Percentiles rank a stretch among this genome's conserved stretches.
Conservation (phyloP, 1,284 basidiomycete species). For the Somion occarium region DNA sequence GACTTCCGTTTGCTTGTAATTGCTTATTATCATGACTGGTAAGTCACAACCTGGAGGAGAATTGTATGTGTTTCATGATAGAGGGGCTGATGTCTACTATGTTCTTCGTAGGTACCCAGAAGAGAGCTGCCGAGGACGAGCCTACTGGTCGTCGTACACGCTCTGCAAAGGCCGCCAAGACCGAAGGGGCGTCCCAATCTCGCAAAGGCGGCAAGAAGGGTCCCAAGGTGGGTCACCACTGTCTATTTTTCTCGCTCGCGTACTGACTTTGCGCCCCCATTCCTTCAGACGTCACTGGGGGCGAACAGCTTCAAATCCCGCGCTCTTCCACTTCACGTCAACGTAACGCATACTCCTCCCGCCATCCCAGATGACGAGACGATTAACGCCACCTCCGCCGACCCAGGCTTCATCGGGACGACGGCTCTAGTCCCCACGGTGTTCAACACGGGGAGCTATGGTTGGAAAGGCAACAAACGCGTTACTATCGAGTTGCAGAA, state of each 20-base stretch:
- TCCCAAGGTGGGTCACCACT: conserved; percentile 35
- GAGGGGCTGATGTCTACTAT: too few species aligned
- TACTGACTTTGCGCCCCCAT: background rate
- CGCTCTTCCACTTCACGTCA: conserved; percentile 64
- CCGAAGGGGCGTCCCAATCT: conserved; percentile 23
- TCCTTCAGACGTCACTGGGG: conserved; percentile 38
- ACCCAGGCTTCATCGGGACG: conserved; percentile 60
- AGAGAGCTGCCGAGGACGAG: conserved; percentile 42
- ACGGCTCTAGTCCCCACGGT: conserved; percentile 50
- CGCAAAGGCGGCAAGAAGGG: conserved; percentile 32
- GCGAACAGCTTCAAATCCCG: conserved; percentile 54
- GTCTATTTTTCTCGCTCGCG: conserved; percentile 9
- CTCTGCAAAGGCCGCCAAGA: conserved; percentile 46
- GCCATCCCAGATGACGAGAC: conserved; percentile 35
- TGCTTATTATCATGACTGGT: conserved; percentile 8
- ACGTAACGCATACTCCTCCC: conserved; percentile 64
- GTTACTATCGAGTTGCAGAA: conserved; percentile 59
- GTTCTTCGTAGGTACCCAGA: conserved; percentile 33
- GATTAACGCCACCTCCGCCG: conserved; percentile 33
- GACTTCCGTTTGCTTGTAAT: background rate
- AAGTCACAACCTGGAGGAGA: background rate
- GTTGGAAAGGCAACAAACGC: conserved; percentile 74
- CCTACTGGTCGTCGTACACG: conserved; percentile 34
- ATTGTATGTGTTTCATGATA: background rate
- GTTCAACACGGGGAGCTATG: conserved; percentile 72